phyloP scores from a whole-genome alignment of 495 filamentous ascomycete species.

The Annulohypoxylon moriforme region DNA sequence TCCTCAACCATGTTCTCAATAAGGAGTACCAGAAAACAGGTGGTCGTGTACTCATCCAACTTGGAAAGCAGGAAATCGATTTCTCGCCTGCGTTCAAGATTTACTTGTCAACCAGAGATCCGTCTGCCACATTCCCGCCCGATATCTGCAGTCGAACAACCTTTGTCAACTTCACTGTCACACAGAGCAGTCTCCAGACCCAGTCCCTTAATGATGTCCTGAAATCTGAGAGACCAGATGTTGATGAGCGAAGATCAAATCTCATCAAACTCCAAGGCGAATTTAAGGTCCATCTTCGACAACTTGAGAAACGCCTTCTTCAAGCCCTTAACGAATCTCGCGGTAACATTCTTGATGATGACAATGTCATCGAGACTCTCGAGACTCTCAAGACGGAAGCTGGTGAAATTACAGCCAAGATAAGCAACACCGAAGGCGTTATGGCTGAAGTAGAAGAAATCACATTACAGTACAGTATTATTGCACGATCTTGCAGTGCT shows the following conservation, averaged over 20 bases:
- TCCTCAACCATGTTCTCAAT: slow-evolving; percentile 98
- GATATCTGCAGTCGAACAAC: slow-evolving; percentile 98
- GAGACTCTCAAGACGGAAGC: slow-evolving; percentile 98
- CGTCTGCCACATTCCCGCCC: slow-evolving; percentile 94
- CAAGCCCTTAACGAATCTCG: slow-evolving; percentile 97
- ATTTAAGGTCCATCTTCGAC: slow-evolving; percentile 95
- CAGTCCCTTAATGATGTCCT: slow-evolving; percentile 97
- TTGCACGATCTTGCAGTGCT: slow-evolving; percentile 93
- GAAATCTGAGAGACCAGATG: slow-evolving; percentile 96
- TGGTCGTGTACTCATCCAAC: slow-evolving; percentile 95
- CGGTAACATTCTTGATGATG: slow-evolving; percentile 98
- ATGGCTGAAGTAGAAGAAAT: slow-evolving; percentile 97
- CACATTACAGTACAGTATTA: slow-evolving; percentile 89
- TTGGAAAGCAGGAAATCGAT: slow-evolving; percentile 98
- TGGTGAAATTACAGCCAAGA: slow-evolving; percentile 94
- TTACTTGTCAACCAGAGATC: slow-evolving; percentile 94
- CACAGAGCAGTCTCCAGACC: slow-evolving; percentile 97
- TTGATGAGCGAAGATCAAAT: slow-evolving; percentile 96
- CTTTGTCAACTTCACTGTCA: slow-evolving; percentile 99
- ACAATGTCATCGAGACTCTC: slow-evolving; percentile 96
- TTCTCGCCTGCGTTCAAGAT: slow-evolving; percentile 98
- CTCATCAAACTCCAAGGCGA: slow-evolving; percentile 98
- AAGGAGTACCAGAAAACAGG: slow-evolving; percentile 99
- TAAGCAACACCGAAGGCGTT: slow-evolving; percentile 94
- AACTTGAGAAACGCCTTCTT: slow-evolving; percentile 93